These are phyloP conservation scores for Phytopythium aichiense DNA, from an alignment of 352 stramenopile genomes.

Conservation along the genomic window DNA sequence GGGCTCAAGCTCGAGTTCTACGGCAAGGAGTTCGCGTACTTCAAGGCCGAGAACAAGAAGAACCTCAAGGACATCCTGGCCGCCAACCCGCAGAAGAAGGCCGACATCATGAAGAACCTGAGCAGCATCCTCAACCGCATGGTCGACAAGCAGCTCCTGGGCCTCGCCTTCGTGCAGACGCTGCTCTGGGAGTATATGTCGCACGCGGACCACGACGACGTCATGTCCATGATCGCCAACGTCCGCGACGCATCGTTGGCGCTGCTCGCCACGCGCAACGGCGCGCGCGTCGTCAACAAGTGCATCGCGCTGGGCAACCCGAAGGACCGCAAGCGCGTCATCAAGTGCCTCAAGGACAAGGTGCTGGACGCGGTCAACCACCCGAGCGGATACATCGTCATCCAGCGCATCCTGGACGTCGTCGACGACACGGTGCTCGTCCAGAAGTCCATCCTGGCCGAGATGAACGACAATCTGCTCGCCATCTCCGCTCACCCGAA, in stretches of 20 bases:
- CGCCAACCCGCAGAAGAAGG: slow-evolving; percentile 64
- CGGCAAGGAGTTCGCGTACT: slow-evolving; percentile 87
- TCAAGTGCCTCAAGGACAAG: slow-evolving; percentile 90
- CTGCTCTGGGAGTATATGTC: slow-evolving; percentile 89
- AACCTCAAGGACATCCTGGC: slow-evolving; percentile 71
- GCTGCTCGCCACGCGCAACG: slow-evolving; percentile 84
- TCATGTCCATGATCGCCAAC: slow-evolving; percentile 84
- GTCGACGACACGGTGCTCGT: slow-evolving; percentile 90
- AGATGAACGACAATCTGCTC: slow-evolving; percentile 76
- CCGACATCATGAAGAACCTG: slow-evolving; percentile 71
- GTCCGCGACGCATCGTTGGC: slow-evolving; percentile 83
- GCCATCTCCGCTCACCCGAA: slow-evolving; percentile 66
- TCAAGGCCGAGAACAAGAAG: slow-evolving; percentile 80
- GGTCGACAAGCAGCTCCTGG: slow-evolving; percentile 87
- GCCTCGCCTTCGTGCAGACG: slow-evolving; percentile 85
- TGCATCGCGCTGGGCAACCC: slow-evolving; percentile 76
- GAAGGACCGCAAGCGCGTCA: slow-evolving; percentile 91
- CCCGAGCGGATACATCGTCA: slow-evolving; percentile 87
- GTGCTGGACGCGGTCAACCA: slow-evolving; percentile 87
- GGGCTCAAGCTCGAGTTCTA: slow-evolving; percentile 89
- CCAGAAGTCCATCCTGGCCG: slow-evolving; percentile 85
- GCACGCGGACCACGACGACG: slow-evolving; percentile 71
- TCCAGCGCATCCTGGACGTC: slow-evolving; percentile 86
- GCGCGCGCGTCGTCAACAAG: slow-evolving; percentile 83
- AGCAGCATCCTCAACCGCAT: slow-evolving; percentile 77